These are phyloP conservation scores for Turnera subulata DNA, from an alignment of 345 rosid species.

Conservation along the genomic window DNA sequence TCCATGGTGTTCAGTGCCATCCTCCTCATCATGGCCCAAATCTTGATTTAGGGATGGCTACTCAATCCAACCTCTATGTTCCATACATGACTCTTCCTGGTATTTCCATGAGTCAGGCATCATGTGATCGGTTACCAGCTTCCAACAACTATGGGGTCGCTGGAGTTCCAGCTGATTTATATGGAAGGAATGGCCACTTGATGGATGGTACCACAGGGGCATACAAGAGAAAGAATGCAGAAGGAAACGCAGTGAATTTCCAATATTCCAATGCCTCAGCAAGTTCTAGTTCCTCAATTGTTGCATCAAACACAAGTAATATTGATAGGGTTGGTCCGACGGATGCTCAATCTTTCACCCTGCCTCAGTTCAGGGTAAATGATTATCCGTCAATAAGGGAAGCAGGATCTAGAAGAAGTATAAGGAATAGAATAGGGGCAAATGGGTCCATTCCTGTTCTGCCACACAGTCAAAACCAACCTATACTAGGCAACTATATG, in stretches of 20 bases:
- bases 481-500: conserved; percentile 50
- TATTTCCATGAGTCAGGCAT: conserved; percentile 41
- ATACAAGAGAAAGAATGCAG: conserved; percentile 66
- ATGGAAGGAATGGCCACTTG: conserved; percentile 43
- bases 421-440: conserved; percentile 51
- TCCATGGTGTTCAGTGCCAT: conserved; percentile 46
- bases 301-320: conserved; percentile 43
- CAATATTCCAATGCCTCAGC: conserved; percentile 46
- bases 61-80: conserved; percentile 41
- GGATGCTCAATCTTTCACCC: conserved; percentile 37
- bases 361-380: conserved; percentile 42
- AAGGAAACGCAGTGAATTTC: conserved; percentile 42
- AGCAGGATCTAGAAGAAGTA: conserved; percentile 48
- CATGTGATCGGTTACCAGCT: conserved; percentile 40
- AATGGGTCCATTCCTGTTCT: conserved; percentile 50
- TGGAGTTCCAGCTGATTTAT: conserved; percentile 52
- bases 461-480: conserved; percentile 41
- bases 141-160: conserved; percentile 37
- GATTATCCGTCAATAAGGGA: conserved; percentile 41
- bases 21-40: conserved; percentile 37
- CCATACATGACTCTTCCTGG: conserved; percentile 36
- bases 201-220: conserved; percentile 51
- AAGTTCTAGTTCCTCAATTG: conserved; percentile 37
- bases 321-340: conserved; percentile 36
- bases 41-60: conserved; percentile 45